Conservation (phyloP, 352 stramenopile genomes). For the Globisporangium cylindrosporum region DNA sequence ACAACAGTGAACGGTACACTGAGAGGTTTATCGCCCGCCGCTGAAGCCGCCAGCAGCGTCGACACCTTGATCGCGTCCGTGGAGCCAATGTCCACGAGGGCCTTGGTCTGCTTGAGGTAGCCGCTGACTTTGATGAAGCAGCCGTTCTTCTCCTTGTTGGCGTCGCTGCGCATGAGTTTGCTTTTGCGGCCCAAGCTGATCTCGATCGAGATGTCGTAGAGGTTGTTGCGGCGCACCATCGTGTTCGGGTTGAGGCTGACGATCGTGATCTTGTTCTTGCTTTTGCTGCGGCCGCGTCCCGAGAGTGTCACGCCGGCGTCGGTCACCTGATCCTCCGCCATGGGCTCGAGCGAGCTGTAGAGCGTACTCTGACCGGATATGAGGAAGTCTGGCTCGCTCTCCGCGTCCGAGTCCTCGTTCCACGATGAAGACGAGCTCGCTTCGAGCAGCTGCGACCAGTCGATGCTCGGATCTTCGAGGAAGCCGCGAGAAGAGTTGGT, state of each 20-base stretch:
- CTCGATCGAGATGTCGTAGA: slow-evolving; percentile 60
- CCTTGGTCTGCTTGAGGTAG: slow-evolving; percentile 38
- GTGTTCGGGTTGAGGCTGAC: slow-evolving; percentile 16
- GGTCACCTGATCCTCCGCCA: slow-evolving; percentile 17
- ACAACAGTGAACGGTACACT: slow-evolving; percentile 62
- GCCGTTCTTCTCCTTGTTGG: slow-evolving; percentile 36
- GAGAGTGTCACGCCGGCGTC: not conserved
- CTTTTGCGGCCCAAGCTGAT: slow-evolving; percentile 47
- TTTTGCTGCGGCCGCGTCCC: slow-evolving; percentile 10
- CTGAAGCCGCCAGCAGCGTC: slow-evolving; percentile 33
- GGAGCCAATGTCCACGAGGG: slow-evolving; percentile 48
- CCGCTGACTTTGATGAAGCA: slow-evolving; percentile 60
- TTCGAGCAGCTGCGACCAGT: slow-evolving; percentile 19
- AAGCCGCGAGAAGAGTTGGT: slow-evolving; percentile 16
- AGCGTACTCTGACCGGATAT: not conserved
- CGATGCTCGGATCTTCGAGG: slow-evolving; percentile 19
- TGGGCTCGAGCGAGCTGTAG: slow-evolving; percentile 16
- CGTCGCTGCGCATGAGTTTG: slow-evolving; percentile 47
- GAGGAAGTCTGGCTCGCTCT: slow-evolving; percentile 11
- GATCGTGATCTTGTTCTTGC: slow-evolving; percentile 25
- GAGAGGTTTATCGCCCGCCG: slow-evolving; percentile 18
- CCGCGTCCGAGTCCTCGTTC: slow-evolving; percentile 17
- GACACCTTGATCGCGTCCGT: slow-evolving; percentile 64
- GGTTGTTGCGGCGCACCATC: slow-evolving; percentile 5
- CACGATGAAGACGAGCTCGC: slow-evolving; percentile 25